Evolutionary conservation across 2,329 filamentous ascomycete genomes (phyloP), one percentile per base, ranked within the genome.

Genomic region (Botrytis hyacinthi): DNA sequence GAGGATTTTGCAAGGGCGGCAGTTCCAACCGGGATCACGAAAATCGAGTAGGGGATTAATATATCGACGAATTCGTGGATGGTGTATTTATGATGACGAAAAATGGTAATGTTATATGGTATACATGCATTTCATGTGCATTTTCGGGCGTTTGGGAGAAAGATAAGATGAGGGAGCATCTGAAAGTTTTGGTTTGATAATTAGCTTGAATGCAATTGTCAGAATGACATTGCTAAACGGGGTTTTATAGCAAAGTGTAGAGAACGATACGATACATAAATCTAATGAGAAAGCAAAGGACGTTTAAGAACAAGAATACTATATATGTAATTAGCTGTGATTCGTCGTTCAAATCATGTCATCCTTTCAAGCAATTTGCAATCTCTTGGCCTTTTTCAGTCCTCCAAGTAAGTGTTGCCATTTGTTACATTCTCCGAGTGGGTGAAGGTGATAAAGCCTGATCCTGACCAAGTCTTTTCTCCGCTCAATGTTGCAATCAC

Each of bases 1-100:
- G 80, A 81, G 67, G 80, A 81, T 74, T 81, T 81, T 71, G 70
- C 63, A 32, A 59, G 62, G 22, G 71, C 46, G 22, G 48, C 62
- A 9, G 22, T 72, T 46, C 48, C 42, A 16, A 68, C 65, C 3
- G 65, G 46, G 35, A 68, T n/a, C 26, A 32, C 16, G 26, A 40
- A 22, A 40, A 26, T 29, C 4, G 35, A 7, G 12, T 57, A 40
- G 37, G 16, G 26, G 48, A 42, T 54, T 14, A n/a, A 14, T 42
- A 20, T 42, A 42, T 40, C 32, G 35, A 68, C 40, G 35, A 26
- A 22, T 29, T 54, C 7, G 16, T 54, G 10, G 22, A 14, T 32
- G 32, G 8, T 63, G 26, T 42, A 42, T 42, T 18, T 16, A 42
- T 12, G 48, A 57, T 57, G 65, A 57, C 20, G 26, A 32, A 29